Conservation (phyloP, 805 yeast species). For the Gaillardinia entomophila region DNA sequence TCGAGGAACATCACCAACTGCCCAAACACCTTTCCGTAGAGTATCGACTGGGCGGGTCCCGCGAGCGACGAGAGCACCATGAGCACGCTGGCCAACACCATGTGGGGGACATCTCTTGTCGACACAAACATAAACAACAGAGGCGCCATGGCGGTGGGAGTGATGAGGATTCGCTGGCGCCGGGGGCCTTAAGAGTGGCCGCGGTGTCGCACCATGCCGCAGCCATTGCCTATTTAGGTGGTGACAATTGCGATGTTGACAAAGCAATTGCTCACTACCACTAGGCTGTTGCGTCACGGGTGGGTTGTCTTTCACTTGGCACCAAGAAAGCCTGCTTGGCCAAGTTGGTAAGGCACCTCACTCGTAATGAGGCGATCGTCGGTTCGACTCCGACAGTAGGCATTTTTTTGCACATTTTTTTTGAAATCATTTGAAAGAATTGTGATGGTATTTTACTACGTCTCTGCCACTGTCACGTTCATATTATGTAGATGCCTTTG, state of each 20-base stretch:
- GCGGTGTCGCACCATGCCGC: too few species aligned
- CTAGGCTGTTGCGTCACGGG: too few species aligned
- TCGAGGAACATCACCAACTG: constrained; percentile 20
- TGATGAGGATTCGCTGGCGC: too few species aligned
- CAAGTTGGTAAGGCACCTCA: constrained; percentile 51
- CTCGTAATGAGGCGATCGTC: constrained; percentile 52
- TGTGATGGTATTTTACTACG: too few species aligned
- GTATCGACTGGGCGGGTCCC: constrained; percentile 55
- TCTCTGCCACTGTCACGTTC: too few species aligned
- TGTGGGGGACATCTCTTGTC: constrained; percentile 14
- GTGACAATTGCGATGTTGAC: too few species aligned
- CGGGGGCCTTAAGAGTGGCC: too few species aligned
- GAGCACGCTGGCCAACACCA: constrained; percentile 19
- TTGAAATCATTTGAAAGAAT: too few species aligned
- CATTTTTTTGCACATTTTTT: constrained; percentile 15
- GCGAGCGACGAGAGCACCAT: constrained; percentile 49
- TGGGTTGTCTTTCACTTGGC: too few species aligned
- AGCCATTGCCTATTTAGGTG: too few species aligned
- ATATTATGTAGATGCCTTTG: constrained; percentile 7
- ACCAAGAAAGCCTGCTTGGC: constrained; percentile 41
- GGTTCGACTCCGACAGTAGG: constrained; percentile 51
- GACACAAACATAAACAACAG: constrained; percentile 14
- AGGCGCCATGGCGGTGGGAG: constrained; percentile 50
- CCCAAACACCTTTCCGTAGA: constrained; percentile 61
- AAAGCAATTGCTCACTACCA: too few species aligned